phyloP scores from a whole-genome alignment of 768 basidiomycete genomes.

The Amanita polypyramis region DNA sequence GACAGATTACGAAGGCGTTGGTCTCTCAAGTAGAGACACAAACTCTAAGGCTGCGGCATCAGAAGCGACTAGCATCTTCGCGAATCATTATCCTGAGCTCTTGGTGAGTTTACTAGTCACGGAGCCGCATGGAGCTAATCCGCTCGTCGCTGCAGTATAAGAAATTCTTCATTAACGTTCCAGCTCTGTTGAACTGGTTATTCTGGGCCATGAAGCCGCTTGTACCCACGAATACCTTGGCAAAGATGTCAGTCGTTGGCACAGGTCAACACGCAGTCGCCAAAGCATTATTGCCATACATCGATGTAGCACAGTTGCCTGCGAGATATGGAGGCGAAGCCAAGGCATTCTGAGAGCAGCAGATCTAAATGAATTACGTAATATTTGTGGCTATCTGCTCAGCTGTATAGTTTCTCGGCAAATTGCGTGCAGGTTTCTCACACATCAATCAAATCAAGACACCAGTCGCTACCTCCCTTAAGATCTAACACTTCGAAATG shows the following conservation, averaged over 20 bases:
- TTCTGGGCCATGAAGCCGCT: slow-evolving; percentile 79
- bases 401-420: slow-evolving; percentile 31
- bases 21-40: slow-evolving; percentile 52
- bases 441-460: slow-evolving; percentile 18
- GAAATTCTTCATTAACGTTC: slow-evolving; percentile 81
- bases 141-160: slow-evolving; percentile 31
- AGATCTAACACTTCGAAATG: slow-evolving; percentile 28
- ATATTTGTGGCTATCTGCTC: too few relatives aligned
- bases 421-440: slow-evolving; percentile 20
- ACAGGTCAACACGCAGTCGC: slow-evolving; percentile 46
- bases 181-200: slow-evolving; percentile 66
- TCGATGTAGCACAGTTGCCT: slow-evolving; percentile 51
- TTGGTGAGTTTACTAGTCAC: slow-evolving; percentile 32
- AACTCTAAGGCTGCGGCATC: slow-evolving; percentile 71
- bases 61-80: slow-evolving; percentile 67
- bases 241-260: slow-evolving; percentile 76
- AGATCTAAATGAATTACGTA: neutral
- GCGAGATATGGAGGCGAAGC: slow-evolving; percentile 62
- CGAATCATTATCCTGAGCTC: slow-evolving; percentile 71
- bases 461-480: slow-evolving; percentile 16
- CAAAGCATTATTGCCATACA: slow-evolving; percentile 46
- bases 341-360: slow-evolving; percentile 31
- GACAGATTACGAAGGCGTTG: slow-evolving; percentile 68
- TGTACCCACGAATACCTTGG: slow-evolving; percentile 59
- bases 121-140: neutral